A percentile compares a stretch with the other conserved stretches of the same genome.
Conservation (phyloP, 2,329 filamentous ascomycete genomes). For the Colletotrichum sidae region DNA sequence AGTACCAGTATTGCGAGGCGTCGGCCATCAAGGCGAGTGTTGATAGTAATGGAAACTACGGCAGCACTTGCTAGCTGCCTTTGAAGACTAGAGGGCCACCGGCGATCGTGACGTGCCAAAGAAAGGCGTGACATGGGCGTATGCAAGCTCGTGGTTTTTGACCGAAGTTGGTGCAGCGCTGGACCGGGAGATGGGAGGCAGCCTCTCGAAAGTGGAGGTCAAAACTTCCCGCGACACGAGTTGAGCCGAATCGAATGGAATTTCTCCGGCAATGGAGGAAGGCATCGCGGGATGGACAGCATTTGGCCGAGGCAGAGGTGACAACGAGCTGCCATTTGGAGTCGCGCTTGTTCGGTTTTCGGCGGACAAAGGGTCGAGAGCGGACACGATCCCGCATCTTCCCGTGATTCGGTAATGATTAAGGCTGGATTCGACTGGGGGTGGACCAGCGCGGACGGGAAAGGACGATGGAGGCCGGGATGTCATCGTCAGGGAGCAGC, state of each 20-base stretch:
- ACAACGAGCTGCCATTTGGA: conserved; percentile 4
- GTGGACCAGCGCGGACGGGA: conserved; percentile 14
- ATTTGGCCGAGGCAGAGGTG: conserved; percentile 29
- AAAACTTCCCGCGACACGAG: conserved; percentile 27
- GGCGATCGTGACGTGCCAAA: background rate
- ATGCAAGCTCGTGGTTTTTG: conserved; percentile 32
- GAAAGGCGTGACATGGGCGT: conserved; percentile 15
- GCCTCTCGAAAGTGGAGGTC: conserved; percentile 24
- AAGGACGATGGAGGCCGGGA: conserved; percentile 27
- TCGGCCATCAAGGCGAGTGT: background rate
- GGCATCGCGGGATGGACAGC: background rate
- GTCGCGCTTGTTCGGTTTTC: conserved; percentile 21
- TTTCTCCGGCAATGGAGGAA: conserved; percentile 27
- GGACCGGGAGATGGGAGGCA: conserved; percentile 9
- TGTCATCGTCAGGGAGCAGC: conserved; percentile 24
- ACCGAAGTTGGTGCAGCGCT: conserved; percentile 20
- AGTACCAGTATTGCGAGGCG: conserved; percentile 3
- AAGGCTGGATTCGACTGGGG: conserved; percentile 20
- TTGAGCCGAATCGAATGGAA: conserved; percentile 23
- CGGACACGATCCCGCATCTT: conserved; percentile 32
- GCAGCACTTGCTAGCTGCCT: background rate
- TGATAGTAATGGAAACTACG: conserved; percentile 11
- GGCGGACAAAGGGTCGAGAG: conserved; percentile 29
- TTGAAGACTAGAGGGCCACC: background rate
- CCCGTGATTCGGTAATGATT: conserved; percentile 35